phyloP scores from a whole-genome alignment of 2,329 filamentous ascomycete species.

The Fusarium staphyleae region DNA sequence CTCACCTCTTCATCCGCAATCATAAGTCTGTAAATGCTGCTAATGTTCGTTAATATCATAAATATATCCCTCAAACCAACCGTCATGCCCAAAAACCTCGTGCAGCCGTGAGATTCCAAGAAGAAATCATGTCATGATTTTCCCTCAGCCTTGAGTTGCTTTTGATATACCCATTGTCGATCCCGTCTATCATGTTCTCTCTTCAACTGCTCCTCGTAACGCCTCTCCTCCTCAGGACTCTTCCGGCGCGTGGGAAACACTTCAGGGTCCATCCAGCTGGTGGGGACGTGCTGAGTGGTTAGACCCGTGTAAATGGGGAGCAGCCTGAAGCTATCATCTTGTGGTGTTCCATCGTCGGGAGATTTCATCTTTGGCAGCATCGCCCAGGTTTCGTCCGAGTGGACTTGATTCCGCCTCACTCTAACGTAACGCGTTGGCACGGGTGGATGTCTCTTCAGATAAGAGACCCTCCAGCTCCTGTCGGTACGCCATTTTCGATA shows the following conservation, averaged over 20 bases:
- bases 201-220: not conserved
- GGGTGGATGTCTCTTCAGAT: not conserved
- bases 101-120: not conserved
- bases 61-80: too few relatives aligned
- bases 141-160: not conserved
- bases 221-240: not conserved
- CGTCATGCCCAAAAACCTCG: too few relatives aligned
- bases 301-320: not conserved
- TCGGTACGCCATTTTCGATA: not conserved
- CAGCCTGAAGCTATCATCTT: not conserved
- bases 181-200: not conserved
- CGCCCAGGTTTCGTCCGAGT: not conserved
- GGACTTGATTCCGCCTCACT: not conserved
- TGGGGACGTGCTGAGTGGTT: not conserved
- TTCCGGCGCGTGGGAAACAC: not conserved
- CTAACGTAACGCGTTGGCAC: not conserved
- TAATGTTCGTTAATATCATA: too few relatives aligned
- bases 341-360: not conserved
- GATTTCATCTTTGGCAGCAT: not conserved
- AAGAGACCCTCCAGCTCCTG: not conserved
- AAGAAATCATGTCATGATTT: not conserved
- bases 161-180: not conserved
- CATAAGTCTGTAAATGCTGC: too few relatives aligned
- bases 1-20: too few relatives aligned
- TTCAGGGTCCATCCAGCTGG: not conserved